Conservation (phyloP, 306 rosid genomes). For the Astragalus membranaceus region DNA sequence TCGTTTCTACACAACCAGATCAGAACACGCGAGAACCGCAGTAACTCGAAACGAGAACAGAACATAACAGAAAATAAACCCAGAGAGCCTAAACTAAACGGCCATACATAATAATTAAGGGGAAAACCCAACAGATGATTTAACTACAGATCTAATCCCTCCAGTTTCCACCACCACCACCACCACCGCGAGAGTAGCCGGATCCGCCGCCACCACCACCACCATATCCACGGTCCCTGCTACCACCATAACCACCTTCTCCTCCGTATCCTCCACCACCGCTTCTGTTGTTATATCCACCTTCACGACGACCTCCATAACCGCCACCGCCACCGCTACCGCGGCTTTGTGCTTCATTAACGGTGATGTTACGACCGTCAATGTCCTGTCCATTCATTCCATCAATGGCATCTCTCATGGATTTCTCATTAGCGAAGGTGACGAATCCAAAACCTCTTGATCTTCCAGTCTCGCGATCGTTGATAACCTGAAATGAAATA, state of each 20-base stretch:
- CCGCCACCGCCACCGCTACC: slow-evolving; percentile 44
- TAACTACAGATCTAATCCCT: slow-evolving; percentile 25
- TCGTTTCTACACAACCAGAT: neutral
- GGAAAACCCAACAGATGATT: neutral
- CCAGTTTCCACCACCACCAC: slow-evolving; percentile 42
- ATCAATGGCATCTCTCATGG: slow-evolving; percentile 75
- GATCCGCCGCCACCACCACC: slow-evolving; percentile 27
- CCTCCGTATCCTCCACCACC: neutral
- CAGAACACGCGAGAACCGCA: slow-evolving; percentile 21
- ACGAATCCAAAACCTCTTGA: slow-evolving; percentile 92
- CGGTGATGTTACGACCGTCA: slow-evolving; percentile 85
- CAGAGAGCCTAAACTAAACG: neutral
- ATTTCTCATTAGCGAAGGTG: slow-evolving; percentile 54
- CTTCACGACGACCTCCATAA: neutral
- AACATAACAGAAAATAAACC: neutral
- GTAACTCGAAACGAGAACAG: neutral
- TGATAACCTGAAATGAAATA: slow-evolving; percentile 40
- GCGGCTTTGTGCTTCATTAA: slow-evolving; percentile 84
- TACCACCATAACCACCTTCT: neutral
- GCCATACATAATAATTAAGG: neutral
- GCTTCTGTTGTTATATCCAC: neutral
- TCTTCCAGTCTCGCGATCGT: slow-evolving; percentile 89
- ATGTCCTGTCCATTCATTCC: slow-evolving; percentile 78
- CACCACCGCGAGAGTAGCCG: slow-evolving; percentile 38
- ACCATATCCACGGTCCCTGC: neutral